Evolutionary conservation across 176 grass and related monocot species (phyloP).

Genomic region (Rhipidocladum racemiflorum): DNA sequence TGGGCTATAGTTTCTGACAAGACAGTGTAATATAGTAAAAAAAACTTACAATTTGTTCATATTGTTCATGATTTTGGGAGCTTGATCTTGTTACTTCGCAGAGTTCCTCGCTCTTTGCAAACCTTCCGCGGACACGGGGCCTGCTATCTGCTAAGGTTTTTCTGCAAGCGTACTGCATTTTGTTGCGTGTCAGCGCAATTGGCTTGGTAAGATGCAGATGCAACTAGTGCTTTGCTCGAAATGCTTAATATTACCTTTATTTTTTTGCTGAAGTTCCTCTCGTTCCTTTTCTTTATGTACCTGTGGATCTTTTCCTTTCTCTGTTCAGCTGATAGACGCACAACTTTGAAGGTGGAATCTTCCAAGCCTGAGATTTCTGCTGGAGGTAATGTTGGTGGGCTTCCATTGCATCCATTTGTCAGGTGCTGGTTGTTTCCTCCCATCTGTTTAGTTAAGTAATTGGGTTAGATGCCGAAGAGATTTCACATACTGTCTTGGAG

Average conservation of each 20-base stretch:
- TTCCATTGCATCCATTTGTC: conserved; percentile 46
- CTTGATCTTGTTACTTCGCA: conserved; percentile 57
- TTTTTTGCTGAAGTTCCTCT: conserved; percentile 97
- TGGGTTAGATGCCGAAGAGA: conserved; percentile 1
- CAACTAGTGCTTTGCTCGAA: conserved; percentile 7
- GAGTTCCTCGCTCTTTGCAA: conserved; percentile 84
- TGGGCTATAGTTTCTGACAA: background rate
- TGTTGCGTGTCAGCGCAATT: conserved; percentile 19
- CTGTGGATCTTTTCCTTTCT: conserved; percentile 90
- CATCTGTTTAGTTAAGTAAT: conserved; percentile 39
- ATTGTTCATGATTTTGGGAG: conserved; percentile 49
- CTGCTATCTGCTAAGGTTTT: conserved; percentile 98
- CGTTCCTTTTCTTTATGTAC: conserved; percentile 89
- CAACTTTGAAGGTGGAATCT: conserved; percentile 72
- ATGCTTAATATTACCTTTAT: conserved; percentile 77
- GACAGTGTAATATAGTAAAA: conserved; percentile 2
- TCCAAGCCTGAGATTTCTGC: conserved; percentile 58
- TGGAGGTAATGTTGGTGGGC: conserved; percentile 32
- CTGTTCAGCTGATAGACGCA: conserved; percentile 73
- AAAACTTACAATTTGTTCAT: conserved; percentile 72
- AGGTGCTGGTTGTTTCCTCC: conserved; percentile 56
- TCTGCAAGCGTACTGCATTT: conserved; percentile 92
- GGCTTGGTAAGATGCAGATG: conserved; percentile 14
- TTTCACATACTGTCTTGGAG: background rate
- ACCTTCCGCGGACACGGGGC: conserved; percentile 85